Conservation (phyloP, 805 yeast species). For the Myxozyma vanderwaltii region DNA sequence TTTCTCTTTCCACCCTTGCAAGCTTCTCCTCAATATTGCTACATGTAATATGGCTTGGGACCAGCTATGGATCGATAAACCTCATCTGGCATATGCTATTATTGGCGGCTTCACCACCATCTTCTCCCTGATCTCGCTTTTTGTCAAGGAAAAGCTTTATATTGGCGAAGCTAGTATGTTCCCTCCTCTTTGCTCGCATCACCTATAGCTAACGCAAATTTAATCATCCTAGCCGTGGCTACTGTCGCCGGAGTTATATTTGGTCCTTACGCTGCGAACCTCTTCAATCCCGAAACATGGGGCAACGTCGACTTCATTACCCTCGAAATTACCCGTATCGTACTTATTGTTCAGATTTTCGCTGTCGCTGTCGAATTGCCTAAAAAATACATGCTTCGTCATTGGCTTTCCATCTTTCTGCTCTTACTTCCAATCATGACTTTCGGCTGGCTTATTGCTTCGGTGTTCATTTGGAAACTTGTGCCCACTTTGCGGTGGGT, state of each 20-base stretch:
- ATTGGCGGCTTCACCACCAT: constrained; percentile 79
- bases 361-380: constrained; percentile 96
- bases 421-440: constrained; percentile 87
- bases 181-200: too few species aligned
- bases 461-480: constrained; percentile 74
- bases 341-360: constrained; percentile 82
- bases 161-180: constrained; percentile 76
- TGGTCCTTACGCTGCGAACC: constrained; percentile 81
- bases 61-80: constrained; percentile 52
- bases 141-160: constrained; percentile 79
- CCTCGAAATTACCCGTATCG: constrained; percentile 78
- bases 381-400: constrained; percentile 80
- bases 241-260: constrained; percentile 81
- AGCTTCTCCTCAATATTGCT: not conserved
- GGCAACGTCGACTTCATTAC: constrained; percentile 82
- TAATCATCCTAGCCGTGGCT: constrained; percentile 57
- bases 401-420: constrained; percentile 74
- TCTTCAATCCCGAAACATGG: constrained; percentile 86
- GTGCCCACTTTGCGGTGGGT: constrained; percentile 73
- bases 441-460: constrained; percentile 81
- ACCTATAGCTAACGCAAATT: not conserved
- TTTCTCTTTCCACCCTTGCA: not conserved
- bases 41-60: constrained; percentile 40
- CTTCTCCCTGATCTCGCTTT: constrained; percentile 77
- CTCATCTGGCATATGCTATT: constrained; percentile 87